Base-by-base conservation (phyloP, 768 basidiomycete species). In the Pholiota conissans region DNA sequence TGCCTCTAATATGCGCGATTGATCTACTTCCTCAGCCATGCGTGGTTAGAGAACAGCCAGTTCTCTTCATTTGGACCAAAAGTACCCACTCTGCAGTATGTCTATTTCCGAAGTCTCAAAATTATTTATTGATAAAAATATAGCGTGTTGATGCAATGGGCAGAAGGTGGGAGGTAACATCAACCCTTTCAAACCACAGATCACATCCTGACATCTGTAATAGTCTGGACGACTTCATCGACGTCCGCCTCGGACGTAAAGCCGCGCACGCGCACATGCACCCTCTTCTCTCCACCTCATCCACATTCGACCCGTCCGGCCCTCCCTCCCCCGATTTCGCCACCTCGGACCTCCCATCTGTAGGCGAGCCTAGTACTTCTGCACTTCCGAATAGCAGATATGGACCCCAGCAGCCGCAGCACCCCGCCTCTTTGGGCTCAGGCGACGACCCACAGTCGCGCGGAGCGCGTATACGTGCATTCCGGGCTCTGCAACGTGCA, bases 71-170 rank as follows among this genome's bases (percentile, higher is more conserved):
- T 96, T 67, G 94, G 93, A 0, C 92, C 93, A 0, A 84, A 86
- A 63, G 86, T 98, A 24, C 93, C 92, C 3, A 90, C 95, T 1
- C 71, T 97, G 34, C 91, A 95, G 91, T 92, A 63, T 73, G 88
- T 74, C 30, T 6, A 6, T 32, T 32, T 13, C 13, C 30, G 30
- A 13, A 32, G 13, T 6, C 30, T 32, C 7, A 32, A 6, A 32
- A 13, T 32, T 32, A 32, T 32, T 32, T 6, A 32, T 32, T 32
- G 7, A 40, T 26, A 3, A 45, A 29, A 18, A 26, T 26, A 29
- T 62, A 93, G 91, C 62, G 85, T 94, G 9, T 74, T 95, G 22
- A 95, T 95, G 93, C 91, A 94, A 75, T 95, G 90, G 90, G 93
- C 93, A 0, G 91, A 95, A 78, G 91, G 88, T 6, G 93, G 93